Base-by-base conservation (phyloP, 169 alveolate genomes). In the Plasmodium gaboni region DNA sequence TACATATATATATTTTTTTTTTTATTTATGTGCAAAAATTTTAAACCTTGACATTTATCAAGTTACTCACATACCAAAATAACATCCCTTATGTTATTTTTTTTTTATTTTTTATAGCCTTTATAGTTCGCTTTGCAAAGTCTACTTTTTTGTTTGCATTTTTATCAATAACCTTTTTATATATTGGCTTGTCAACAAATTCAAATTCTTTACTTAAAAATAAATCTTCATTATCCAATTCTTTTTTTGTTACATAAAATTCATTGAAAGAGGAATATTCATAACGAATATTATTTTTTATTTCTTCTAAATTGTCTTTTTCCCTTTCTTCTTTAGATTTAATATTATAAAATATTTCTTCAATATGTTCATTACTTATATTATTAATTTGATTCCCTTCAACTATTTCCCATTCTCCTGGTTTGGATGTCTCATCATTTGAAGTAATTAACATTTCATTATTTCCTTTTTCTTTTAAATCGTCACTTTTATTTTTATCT, bases 161-260 rank as follows among this genome's bases (percentile, higher is more conserved):
- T 63, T 83, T 83, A 38, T 69, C 73, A 83, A 70, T 83, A 51
- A 8, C 69, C 59, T 83, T 83, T 73, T 69, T 83, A 57, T 69
- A 83, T 69, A 83, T 57, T 53, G 91, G 91, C 57, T 83, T 83
- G 53, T 69, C 64, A 57, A 83, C 86, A 50, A 83, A 83, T 38
- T 69, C 57, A 61, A 83, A 83, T 83, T 83, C 91, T 57, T 83
- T 83, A 48, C 51, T 83, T 69, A 83, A 59, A 69, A 38, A 83
- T 83, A 83, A 19, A 42, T 83, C 80, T 55, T 42, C 68, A 70
- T 68, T 83, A 28, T 83, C 91, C 28, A 83, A 70, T 83, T 83
- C 86, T 57, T 83, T 83, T 83, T 83, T 83, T 69, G 68, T 69
- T 9, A 83, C 46, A 83, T 83, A 83, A 69, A 83, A 83, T 57